These are phyloP conservation scores for Suillus placidus DNA, from an alignment of 768 basidiomycete genomes.

Conservation along the genomic window DNA sequence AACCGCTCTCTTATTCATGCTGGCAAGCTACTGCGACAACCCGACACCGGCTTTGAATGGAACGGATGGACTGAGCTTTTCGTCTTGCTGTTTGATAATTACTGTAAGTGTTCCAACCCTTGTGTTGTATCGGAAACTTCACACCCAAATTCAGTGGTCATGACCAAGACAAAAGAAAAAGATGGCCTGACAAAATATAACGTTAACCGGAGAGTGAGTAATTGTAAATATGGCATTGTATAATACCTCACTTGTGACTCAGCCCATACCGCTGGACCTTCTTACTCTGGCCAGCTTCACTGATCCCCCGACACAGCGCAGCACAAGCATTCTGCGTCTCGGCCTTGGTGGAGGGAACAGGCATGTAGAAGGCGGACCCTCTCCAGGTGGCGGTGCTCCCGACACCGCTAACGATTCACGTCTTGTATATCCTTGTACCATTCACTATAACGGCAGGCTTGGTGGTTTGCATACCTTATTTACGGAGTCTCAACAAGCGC, in stretches of 20 bases:
- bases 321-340: conserved; percentile 70
- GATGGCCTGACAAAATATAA: conserved; percentile 76
- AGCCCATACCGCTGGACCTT: conserved; percentile 94
- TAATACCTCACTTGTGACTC: conserved; percentile 10
- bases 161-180: conserved; percentile 83
- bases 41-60: conserved; percentile 87
- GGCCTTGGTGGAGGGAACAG: conserved; percentile 49
- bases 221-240: not conserved
- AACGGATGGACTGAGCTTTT: conserved; percentile 90
- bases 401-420: conserved; percentile 63
- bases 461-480: conserved; percentile 88
- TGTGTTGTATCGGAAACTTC: conserved; percentile 14
- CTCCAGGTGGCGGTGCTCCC: conserved; percentile 34
- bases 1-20: conserved; percentile 83
- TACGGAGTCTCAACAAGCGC: conserved; percentile 75
- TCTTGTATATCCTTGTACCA: conserved; percentile 82
- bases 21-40: conserved; percentile 82
- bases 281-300: conserved; percentile 83
- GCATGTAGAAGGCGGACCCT: conserved; percentile 31
- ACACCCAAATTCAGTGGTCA: conserved; percentile 60
- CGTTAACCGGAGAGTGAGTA: conserved; percentile 75
- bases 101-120: conserved; percentile 55
- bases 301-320: conserved; percentile 76
- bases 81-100: conserved; percentile 94
- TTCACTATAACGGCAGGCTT: conserved; percentile 86